Base-by-base conservation (phyloP, 495 filamentous ascomycete genomes). In the Parmelia sp. region DNA sequence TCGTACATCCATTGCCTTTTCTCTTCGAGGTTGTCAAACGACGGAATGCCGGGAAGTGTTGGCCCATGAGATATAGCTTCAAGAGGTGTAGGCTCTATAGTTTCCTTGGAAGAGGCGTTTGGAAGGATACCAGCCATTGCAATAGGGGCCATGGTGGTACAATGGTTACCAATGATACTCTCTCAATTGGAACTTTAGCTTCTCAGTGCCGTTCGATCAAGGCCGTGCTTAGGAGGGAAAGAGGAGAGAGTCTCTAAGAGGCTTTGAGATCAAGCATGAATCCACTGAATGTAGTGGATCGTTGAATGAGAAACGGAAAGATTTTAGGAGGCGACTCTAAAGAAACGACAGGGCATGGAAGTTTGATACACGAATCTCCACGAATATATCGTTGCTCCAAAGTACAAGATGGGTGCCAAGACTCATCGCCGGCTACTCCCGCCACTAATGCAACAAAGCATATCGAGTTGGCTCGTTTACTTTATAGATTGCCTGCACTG, bases 1-100 rank as follows among this genome's bases (percentile, higher is more conserved):
- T 29, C 27, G 14, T 55, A 55, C 51, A 57, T 53, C 61, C 61
- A 63, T 57, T 57, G 61, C 29, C 61, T 57, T 35, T 63, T 57
- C 11, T 63, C 53, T 25, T 57, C 61, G 7, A 36, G 25, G 35
- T 0, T 25, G 4, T 36, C 7, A n/a, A 63, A 63, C 21, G 39
- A 63, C 7, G 61, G 61, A 27, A 63, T 35, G 15, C 61, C 53
- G 21, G 51, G 39, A 57, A 63, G 55, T 33, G 61, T 63, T n/a
- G 29, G 39, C 2, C 61, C 61, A 31, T 57, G 53, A 23, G 51
- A 63, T 56, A 63, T 63, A 23, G 61, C 61, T 29, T 63, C 51
- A 23, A 63, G 25, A n/a, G 58, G 58, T 33, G 59, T 45, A 39
- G 53, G 61, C 12, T 25, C 29, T 21, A n/a, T 29, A 45, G 19